Base-by-base conservation (phyloP, 768 basidiomycete species). In the Agaricus sinodeliciosus region DNA sequence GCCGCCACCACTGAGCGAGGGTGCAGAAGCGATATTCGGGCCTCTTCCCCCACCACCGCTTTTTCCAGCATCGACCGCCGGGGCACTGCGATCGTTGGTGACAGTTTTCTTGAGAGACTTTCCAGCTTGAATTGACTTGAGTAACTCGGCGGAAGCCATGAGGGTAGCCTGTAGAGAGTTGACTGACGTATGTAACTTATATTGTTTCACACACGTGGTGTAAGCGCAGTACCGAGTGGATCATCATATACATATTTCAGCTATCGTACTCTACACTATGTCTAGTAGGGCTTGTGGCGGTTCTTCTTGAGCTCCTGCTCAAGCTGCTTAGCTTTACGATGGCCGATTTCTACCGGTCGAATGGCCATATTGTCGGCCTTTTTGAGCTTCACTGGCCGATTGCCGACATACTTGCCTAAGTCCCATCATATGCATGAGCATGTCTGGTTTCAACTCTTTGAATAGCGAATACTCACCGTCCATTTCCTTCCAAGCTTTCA, bases 401-500 rank as follows among this genome's bases (percentile, higher is more conserved):
- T 95, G 40, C 96, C 96, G 47, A 99, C 94, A 69, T 99, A 99
- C 75, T 98, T 98, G 57, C 94, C 94, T 71, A 31, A 49, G 37
- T 11, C 16, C 15, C 26, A 59, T 13, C 26, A 59, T 13, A 51
- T n/a, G 3, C 25, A 35, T 37, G 28, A 45, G 61, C 11, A 57
- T 43, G 55, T 11, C 31, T 31, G 31, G 3, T 31, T 31, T 5
- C 19, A 25, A 2, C 51, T 49, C n/a, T 8, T 35, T n/a, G 15
- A 27, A 27, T 34, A 35, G 12, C 22, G 25, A n/a, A 47, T 3
- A 37, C 87, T 34, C 60, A 90, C 94, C 95, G 67, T 97, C 94
- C 94, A 96, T 98, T 68, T 98, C 94, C 66, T 97, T 97, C 95
- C 95, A 99, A 15, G 95, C 95, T 65, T 84, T 94, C 52, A 99